Percentiles rank a stretch among this genome's conserved stretches.
Evolutionary conservation across 2,329 filamentous ascomycete genomes (phyloP).

Genomic region (Cytospora piceae): DNA sequence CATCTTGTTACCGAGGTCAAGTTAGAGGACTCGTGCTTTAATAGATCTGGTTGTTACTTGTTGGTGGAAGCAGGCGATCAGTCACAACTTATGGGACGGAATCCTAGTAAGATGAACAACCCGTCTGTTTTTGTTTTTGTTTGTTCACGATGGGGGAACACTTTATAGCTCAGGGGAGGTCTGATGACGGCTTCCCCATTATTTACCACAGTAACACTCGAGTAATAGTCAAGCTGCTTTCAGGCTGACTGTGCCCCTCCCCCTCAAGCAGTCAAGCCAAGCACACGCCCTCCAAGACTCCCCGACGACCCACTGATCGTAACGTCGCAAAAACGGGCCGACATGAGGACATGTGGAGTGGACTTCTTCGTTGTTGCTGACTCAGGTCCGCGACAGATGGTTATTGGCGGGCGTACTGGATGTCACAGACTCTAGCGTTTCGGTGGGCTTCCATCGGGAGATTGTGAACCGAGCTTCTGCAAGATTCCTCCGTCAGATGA

Average conservation of each 20-base stretch:
- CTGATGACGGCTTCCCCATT: slow-evolving; percentile 24
- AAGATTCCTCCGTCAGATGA: slow-evolving; percentile 2
- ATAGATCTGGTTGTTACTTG: neutral
- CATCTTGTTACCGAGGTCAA: slow-evolving; percentile 44
- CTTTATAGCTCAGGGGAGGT: slow-evolving; percentile 26
- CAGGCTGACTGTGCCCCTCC: slow-evolving; percentile 17
- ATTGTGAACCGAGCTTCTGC: neutral
- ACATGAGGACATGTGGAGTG: neutral
- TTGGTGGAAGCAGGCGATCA: slow-evolving; percentile 10
- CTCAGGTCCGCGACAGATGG: neutral
- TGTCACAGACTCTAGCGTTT: neutral
- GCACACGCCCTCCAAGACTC: slow-evolving; percentile 1
- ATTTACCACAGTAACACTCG: neutral
- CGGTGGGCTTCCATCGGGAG: neutral
- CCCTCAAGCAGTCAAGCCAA: slow-evolving; percentile 21
- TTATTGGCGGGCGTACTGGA: neutral
- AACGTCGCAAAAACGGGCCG: slow-evolving; percentile 12
- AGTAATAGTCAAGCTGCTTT: no score
- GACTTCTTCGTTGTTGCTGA: neutral
- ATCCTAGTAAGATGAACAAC: neutral
- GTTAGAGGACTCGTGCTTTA: neutral
- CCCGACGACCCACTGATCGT: neutral
- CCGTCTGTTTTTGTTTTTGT: slow-evolving; percentile 11
- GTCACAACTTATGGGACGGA: neutral
- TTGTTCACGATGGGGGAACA: slow-evolving; percentile 11